Base-by-base conservation (phyloP, 441 rosid genomes). In the Populus hybrid region DNA sequence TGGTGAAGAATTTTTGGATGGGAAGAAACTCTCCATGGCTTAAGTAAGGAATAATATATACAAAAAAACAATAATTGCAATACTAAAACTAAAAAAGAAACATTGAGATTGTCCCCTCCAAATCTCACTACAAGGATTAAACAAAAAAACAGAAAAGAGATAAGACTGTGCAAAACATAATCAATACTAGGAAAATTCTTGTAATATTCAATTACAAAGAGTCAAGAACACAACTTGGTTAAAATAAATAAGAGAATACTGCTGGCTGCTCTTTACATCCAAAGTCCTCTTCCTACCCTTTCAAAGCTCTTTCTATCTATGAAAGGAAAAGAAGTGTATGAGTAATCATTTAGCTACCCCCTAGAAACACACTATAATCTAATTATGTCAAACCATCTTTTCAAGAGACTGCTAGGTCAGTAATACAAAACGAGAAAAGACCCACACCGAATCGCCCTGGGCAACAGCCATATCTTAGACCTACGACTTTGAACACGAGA, bases 361-460 rank as follows among this genome's bases (percentile, higher is more conserved):
- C 79, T 71, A 64, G 26, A 36, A 71, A 42, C 61, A 77, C 53
- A 33, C 36, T 33, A 33, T 74, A 74, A 70, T 61, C 73, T 84
- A 78, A 74, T n/a, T 53, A 78, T 64, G 78, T 73, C 68, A 80
- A 76, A 23, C 33, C 72, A n/a, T 66, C 70, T 14, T 31, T 18
- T 29, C 6, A 14, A 8, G 63, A 63, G 64, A 74, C 45, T 33
- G 78, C 28, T 76, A 84, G 78, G 81, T 83, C 86, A 74, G 83
- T 81, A 64, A 68, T 80, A 81, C 87, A 88, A 86, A 88, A 84
- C 87, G 86, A 69, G 28, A 23, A 40, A 40, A 77, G 90, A 83
- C 89, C 91, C 89, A 84, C 89, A 84, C 89, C 85, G 78, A 76
- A 85, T 86, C 86, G 76, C 72, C 64, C 67, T 77, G 36, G 53